A percentile compares a stretch with the other conserved stretches of the same genome.
Evolutionary conservation across 2,329 filamentous ascomycete species (phyloP).

Genomic region (Alternaria conjuncta): DNA sequence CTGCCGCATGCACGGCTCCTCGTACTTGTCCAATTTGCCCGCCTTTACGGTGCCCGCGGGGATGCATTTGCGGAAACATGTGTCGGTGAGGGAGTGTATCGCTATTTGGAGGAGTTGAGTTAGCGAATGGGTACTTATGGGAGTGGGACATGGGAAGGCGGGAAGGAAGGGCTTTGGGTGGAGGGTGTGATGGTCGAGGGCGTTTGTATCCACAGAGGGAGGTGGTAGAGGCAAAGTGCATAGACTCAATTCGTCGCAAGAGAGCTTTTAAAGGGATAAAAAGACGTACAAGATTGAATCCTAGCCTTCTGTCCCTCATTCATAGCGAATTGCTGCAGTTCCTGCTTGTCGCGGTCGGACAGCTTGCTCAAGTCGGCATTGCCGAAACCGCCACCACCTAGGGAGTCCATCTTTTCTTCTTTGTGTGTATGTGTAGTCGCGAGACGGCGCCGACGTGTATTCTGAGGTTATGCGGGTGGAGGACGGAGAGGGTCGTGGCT

Average conservation of each 20-base stretch:
- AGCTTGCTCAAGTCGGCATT: conserved; percentile 75
- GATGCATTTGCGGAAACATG: conserved; percentile 96
- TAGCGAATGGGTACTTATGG: background rate
- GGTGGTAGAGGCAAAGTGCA: background rate
- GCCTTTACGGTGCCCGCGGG: conserved; percentile 73
- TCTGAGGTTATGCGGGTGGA: background rate
- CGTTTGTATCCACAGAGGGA: background rate
- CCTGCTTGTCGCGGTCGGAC: conserved; percentile 80
- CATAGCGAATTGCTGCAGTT: conserved; percentile 84
- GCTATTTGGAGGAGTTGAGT: conserved; percentile 40
- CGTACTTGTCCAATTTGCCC: conserved; percentile 74
- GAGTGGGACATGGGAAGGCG: too few relatives aligned
- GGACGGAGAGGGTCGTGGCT: background rate
- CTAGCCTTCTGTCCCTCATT: conserved; percentile 87
- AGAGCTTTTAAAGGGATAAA: background rate
- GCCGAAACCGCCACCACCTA: conserved; percentile 54
- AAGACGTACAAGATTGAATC: conserved; percentile 59
- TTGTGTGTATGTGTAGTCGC: background rate
- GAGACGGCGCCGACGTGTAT: conserved; percentile 6
- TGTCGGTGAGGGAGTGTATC: conserved; percentile 72
- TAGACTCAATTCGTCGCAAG: background rate
- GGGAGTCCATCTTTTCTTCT: conserved; percentile 37
- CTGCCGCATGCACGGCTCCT: conserved; percentile 86
- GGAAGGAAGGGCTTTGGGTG: too few relatives aligned
- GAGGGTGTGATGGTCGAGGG: too few relatives aligned